Evolutionary conservation across 2,329 filamentous ascomycete genomes (phyloP).

Genomic region (Cercospora citrullina): DNA sequence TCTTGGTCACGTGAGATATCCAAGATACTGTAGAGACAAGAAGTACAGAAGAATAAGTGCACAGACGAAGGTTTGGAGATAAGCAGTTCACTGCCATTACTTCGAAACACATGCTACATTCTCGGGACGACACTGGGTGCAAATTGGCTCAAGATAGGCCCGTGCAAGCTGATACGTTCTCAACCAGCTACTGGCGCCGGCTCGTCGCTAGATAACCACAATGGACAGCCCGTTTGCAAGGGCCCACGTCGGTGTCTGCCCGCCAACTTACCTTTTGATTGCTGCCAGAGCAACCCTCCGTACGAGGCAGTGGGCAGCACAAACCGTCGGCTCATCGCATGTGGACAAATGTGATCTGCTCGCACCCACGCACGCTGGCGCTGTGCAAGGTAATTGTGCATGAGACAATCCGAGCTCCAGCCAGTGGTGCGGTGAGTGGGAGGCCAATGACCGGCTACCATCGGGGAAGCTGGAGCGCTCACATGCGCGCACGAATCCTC

Average conservation of each 20-base stretch:
- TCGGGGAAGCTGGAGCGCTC: conserved; percentile 13
- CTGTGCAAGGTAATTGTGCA: conserved; percentile 5
- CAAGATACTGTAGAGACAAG: neutral
- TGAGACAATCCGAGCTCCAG: conserved; percentile 11
- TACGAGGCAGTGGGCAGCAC: neutral
- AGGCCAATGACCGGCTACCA: conserved; percentile 15
- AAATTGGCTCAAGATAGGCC: neutral
- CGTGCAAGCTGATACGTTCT: conserved; percentile 1
- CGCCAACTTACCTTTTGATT: neutral
- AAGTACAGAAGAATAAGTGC: neutral
- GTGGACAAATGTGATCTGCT: neutral
- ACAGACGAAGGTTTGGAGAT: neutral
- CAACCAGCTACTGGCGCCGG: conserved; percentile 13
- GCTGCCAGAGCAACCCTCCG: neutral
- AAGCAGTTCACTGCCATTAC: neutral
- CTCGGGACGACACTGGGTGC: conserved; percentile 8
- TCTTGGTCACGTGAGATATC: neutral
- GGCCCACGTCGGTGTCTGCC: neutral
- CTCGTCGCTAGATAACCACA: conserved; percentile 12
- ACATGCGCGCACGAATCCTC: conserved; percentile 10
- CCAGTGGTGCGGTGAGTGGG: conserved; percentile 7
- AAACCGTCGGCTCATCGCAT: conserved; percentile 8
- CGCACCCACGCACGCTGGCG: conserved; percentile 1
- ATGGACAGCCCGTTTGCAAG: conserved; percentile 4
- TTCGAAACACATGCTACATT: conserved; percentile 7